Evolutionary conservation across 306 rosid species (phyloP).

Genomic region (Lathyrus tuberosus): DNA sequence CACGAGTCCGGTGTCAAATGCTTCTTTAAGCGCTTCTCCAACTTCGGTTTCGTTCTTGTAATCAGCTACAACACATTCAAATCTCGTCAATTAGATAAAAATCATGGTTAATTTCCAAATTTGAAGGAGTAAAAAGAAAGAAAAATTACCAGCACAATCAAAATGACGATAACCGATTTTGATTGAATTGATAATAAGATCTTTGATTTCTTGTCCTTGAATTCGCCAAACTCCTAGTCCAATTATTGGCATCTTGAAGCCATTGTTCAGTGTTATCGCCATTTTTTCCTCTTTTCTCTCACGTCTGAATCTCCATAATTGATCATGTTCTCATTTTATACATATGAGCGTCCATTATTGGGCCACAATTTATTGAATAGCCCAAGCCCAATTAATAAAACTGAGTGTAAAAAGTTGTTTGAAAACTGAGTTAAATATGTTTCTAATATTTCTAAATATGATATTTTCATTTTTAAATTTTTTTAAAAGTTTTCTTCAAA

Average conservation of each 20-base stretch:
- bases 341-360: neutral
- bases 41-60: constrained; percentile 81
- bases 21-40: constrained; percentile 82
- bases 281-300: neutral
- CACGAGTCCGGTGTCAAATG: constrained; percentile 65
- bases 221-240: constrained; percentile 96
- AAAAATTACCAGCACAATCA: constrained; percentile 83
- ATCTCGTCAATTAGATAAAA: neutral
- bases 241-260: constrained; percentile 72
- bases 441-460: too few species aligned
- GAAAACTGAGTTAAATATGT: too few species aligned
- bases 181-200: constrained; percentile 71
- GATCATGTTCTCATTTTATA: neutral
- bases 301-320: neutral
- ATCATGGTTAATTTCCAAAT: neutral
- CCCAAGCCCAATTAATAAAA: neutral
- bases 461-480: too few species aligned
- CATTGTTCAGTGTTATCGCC: constrained; percentile 76
- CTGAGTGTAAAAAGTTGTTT: too few species aligned
- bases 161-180: constrained; percentile 85
- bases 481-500: too few species aligned
- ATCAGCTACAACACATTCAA: constrained; percentile 62
- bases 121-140: neutral
- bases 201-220: constrained; percentile 61
- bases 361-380: neutral